These are phyloP conservation scores for Tolypocladium capitatum DNA, from an alignment of 2,329 filamentous ascomycete genomes.

Conservation along the genomic window DNA sequence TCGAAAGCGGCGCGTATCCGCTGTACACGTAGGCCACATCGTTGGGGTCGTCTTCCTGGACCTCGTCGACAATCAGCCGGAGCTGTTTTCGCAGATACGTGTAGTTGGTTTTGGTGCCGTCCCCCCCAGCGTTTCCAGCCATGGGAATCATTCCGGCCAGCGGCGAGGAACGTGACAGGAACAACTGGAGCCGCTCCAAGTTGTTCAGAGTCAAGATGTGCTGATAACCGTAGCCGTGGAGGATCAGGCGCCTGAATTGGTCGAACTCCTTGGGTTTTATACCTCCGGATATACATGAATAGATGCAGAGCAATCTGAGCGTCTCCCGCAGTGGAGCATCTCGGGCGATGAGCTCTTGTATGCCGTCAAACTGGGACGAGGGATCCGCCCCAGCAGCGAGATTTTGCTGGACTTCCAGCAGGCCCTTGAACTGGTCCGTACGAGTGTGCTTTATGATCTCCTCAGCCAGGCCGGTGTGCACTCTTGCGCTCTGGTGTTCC, in stretches of 20 bases:
- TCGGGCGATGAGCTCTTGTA: conserved; percentile 89
- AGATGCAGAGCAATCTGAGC: conserved; percentile 75
- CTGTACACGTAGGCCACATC: conserved; percentile 98
- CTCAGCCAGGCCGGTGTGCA: conserved; percentile 84
- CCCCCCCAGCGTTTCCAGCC: conserved; percentile 37
- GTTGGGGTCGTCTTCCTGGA: conserved; percentile 86
- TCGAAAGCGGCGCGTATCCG: conserved; percentile 85
- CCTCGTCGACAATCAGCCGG: conserved; percentile 85
- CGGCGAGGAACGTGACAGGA: conserved; percentile 64
- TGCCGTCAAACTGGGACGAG: conserved; percentile 73
- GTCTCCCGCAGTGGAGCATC: conserved; percentile 71
- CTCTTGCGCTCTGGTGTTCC: conserved; percentile 83
- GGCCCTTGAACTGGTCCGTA: conserved; percentile 74
- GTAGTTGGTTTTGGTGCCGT: conserved; percentile 77
- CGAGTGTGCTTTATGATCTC: conserved; percentile 90
- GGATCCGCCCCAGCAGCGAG: conserved; percentile 83
- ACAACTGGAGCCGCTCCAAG: conserved; percentile 79
- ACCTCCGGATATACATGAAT: conserved; percentile 80
- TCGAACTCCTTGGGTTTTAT: conserved; percentile 83
- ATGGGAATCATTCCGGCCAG: conserved; percentile 73
- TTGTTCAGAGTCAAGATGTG: conserved; percentile 81
- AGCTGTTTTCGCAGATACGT: conserved; percentile 74
- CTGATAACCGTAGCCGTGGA: conserved; percentile 91
- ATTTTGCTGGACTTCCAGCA: conserved; percentile 91
- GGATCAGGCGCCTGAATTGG: conserved; percentile 70